Conservation (phyloP, 2,329 filamentous ascomycete genomes). For the Fusarium goolgardi region DNA sequence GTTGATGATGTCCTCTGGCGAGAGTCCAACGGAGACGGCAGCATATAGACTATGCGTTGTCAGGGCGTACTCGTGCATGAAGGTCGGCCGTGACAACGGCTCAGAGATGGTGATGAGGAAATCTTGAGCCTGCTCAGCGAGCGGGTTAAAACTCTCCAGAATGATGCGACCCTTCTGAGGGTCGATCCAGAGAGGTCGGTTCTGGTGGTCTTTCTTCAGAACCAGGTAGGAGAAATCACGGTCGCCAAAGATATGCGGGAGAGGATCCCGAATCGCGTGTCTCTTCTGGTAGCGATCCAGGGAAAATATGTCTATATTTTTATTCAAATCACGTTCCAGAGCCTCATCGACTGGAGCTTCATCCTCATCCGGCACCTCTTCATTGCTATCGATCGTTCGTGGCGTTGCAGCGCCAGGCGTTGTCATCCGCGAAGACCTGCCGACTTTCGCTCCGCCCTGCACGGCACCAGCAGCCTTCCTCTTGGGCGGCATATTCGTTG, state of each 20-base stretch:
- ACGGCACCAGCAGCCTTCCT: conserved; percentile 70
- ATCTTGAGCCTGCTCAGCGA: conserved; percentile 88
- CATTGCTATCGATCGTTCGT: conserved; percentile 66
- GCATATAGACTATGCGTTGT: conserved; percentile 95
- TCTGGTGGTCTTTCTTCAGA: conserved; percentile 88
- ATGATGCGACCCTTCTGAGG: conserved; percentile 87
- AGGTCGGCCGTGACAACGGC: conserved; percentile 87
- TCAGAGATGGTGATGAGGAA: conserved; percentile 97
- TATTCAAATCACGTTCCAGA: conserved; percentile 66
- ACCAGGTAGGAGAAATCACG: conserved; percentile 83
- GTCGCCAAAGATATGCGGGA: conserved; percentile 60
- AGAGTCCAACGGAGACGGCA: conserved; percentile 92
- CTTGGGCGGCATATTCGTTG: conserved; percentile 72
- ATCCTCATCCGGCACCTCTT: conserved; percentile 60
- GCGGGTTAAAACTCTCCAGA: conserved; percentile 91
- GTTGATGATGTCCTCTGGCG: conserved; percentile 88
- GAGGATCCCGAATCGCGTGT: conserved; percentile 57
- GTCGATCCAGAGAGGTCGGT: conserved; percentile 94
- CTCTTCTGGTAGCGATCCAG: conserved; percentile 63
- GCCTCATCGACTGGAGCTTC: conserved; percentile 63
- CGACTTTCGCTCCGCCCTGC: conserved; percentile 64
- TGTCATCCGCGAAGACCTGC: conserved; percentile 67
- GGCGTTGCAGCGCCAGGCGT: conserved; percentile 72
- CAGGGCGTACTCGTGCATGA: conserved; percentile 92
- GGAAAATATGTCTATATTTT: conserved; percentile 71